phyloP scores from a whole-genome alignment of 2,329 filamentous ascomycete genomes.

The Xylaria sp. region DNA sequence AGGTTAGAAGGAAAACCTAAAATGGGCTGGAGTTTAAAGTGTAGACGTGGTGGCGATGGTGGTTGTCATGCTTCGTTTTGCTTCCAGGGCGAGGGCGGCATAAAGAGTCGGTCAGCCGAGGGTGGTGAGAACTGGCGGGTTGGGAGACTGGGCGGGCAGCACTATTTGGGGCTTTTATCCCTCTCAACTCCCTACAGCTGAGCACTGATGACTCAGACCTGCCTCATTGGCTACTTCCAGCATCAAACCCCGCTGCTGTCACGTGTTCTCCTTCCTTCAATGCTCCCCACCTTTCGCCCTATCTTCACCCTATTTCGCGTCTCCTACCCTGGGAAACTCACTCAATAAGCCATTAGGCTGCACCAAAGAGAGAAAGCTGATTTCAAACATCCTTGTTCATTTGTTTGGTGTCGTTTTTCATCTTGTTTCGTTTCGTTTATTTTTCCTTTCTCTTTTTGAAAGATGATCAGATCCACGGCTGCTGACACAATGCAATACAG shows the following conservation, averaged over 20 bases:
- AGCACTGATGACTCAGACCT: conserved; percentile 42
- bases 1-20: neutral
- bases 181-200: conserved; percentile 46
- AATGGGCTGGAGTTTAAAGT: neutral
- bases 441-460: neutral
- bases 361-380: neutral
- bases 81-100: conserved; percentile 19
- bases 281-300: conserved; percentile 26
- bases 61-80: conserved; percentile 34
- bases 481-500: conserved; percentile 60
- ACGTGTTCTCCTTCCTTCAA: conserved; percentile 42
- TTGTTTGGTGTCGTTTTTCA: neutral
- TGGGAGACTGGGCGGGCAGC: conserved; percentile 59
- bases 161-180: conserved; percentile 69
- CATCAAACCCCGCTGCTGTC: conserved; percentile 25
- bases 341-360: conserved; percentile 1
- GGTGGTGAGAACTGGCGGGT: conserved; percentile 54
- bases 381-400: neutral
- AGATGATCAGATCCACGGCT: neutral
- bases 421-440: neutral
- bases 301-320: conserved; percentile 24
- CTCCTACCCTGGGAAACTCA: conserved; percentile 27
- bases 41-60: conserved; percentile 18
- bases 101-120: conserved; percentile 48
- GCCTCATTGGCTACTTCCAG: conserved; percentile 38